Base-by-base conservation (phyloP, 257 asterid species). In the Solanum ossicruentum region DNA sequence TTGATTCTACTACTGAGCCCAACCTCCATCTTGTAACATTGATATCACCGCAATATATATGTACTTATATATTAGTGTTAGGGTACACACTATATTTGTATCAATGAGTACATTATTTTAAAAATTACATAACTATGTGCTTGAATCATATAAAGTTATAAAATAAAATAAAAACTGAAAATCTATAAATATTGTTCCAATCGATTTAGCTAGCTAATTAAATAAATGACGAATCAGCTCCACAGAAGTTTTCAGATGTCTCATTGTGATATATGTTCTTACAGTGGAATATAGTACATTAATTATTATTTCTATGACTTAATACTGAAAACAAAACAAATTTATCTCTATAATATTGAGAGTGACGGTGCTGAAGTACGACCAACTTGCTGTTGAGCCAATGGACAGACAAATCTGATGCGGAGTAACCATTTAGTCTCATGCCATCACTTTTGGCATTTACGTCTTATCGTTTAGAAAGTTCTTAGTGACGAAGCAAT, bases 331-430 rank as follows among this genome's bases (percentile, higher is more conserved):
- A 15, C 12, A 67, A 32, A 28, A 66, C 47, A 67, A 66, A 67
- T 67, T 28, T 13, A n/a, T n/a, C 41, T 63, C 70, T 63, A 6
- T 26, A 2, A 28, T 13, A 3, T 12, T 5, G 87, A 79, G 45
- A 28, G 77, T 12, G 84, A 72, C 21, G 91, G 84, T 55, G 75
- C 86, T 8, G 96, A 88, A 72, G 92, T 15, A 60, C 88, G 89
- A 5, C 83, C 89, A 41, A 86, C 90, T 32, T 12, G 84, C 80
- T 17, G 61, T 88, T 3, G 95, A 92, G 85, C 93, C 97, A 26
- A 94, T 93, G 95, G 97, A 93, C 93, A 0, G 95, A 93, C 51
- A 88, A 92, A 58, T 16, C 92, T 0, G 96, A 91, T 84, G 28
- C 89, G 8, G 13, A 32, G 36, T 32, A 32, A 32, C 36, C 36